A percentile compares a stretch with the other conserved stretches of the same genome.
These are phyloP conservation scores for Talaromyces liani DNA, from an alignment of 495 filamentous ascomycete genomes.

Conservation along the genomic window DNA sequence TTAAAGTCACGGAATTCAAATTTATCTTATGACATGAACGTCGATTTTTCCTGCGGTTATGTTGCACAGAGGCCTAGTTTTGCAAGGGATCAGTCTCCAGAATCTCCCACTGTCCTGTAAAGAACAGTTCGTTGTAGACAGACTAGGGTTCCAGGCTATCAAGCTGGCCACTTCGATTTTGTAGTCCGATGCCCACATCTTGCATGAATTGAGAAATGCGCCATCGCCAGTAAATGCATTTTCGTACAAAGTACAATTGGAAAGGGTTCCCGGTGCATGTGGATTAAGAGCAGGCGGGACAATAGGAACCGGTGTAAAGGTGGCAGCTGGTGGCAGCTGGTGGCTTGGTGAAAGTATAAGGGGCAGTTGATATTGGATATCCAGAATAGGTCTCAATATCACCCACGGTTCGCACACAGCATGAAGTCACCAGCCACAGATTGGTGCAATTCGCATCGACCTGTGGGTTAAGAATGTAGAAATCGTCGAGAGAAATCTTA, in stretches of 20 bases:
- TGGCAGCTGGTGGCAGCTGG: neutral
- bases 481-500: conserved; percentile 12
- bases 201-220: neutral
- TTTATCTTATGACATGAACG: no score
- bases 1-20: no score
- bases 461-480: conserved; percentile 13
- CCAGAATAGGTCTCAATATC: conserved; percentile 11
- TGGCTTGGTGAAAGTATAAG: conserved; percentile 5
- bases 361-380: neutral
- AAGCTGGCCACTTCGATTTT: conserved; percentile 4
- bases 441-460: conserved; percentile 14
- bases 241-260: neutral
- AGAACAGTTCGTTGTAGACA: neutral
- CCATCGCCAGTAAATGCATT: neutral
- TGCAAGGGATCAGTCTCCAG: no score
- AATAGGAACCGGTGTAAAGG: neutral
- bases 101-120: no score
- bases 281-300: neutral
- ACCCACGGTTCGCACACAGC: conserved; percentile 13
- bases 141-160: conserved; percentile 4
- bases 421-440: conserved; percentile 7
- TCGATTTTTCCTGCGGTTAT: no score
- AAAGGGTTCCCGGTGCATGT: neutral
- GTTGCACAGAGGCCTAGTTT: no score
- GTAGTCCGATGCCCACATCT: conserved; percentile 3